Base-by-base conservation (phyloP, 2,329 filamentous ascomycete genomes). In the Xylaria sp. region DNA sequence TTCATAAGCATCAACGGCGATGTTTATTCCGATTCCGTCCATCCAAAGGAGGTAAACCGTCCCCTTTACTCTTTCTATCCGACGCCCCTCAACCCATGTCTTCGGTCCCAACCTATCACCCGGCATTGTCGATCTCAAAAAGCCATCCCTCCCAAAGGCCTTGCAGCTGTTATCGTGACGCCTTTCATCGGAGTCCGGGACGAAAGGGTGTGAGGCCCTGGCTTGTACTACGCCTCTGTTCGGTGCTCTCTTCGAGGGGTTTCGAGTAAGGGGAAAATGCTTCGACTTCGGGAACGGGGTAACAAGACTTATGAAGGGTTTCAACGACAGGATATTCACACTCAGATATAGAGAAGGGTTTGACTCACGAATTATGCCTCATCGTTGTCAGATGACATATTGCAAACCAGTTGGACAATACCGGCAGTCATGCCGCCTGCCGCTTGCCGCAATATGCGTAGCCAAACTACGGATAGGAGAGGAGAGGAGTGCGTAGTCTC, bases 371-470 rank as follows among this genome's bases (percentile, higher is more conserved):
- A 41, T 34, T 50, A 22, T 24, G 42, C 46, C 39, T 39, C 24
- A 45, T 50, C 39, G 41, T 34, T 72, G 72, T 63, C 68, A 75
- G 62, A 75, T 76, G 39, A 56, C 49, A 57, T 48, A 53, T 48
- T 50, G 48, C 37, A 39, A 38, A 41, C 37, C 29, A 50, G 52
- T 56, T 51, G 48, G 48, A 54, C 52, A 58, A 55, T 45, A 57
- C 52, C 55, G 57, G 50, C 56, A 49, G 50, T 50, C 57, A 67
- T 63, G 65, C 61, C 55, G 52, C 59, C 44, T 55, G 56, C 65
- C 55, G 52, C 59, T 46, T 55, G 56, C 65, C 61, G 64, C 62
- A 51, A 54, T 43, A 39, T 55, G 26, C 19, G 39, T 62, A 44
- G 39, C 45, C 57, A 46, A 47, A 56, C 47, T 47, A 54, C 52